Evolutionary conservation across 2,329 filamentous ascomycete species (phyloP), one percentile per base, ranked within the genome.

Genomic region (Lachnellula subtilissima): DNA sequence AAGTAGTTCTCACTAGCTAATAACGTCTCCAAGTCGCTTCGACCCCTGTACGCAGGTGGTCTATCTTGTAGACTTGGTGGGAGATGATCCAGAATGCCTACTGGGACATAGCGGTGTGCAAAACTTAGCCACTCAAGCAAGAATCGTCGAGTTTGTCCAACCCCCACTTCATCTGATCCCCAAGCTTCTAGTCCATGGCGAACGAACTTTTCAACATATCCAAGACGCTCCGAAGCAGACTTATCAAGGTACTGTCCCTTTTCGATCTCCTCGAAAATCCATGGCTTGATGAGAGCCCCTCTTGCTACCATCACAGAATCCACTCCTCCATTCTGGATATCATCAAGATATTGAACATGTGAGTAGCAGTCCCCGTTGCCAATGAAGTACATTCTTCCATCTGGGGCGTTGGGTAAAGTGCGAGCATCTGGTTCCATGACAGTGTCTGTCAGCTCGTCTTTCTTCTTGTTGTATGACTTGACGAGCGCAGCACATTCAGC

Each of bases 251-350:
- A 97, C 73, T 97, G 94, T 5, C 89, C 88, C 60, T 85, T 82
- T 64, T 89, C 84, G 54, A 99, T 97, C 74, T 99, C 94, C 73
- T 99, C 94, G 69, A 97, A 99, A 60, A 99, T 79, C 94, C 94
- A 99, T 0, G 94, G 94, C 75, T 99, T 99, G 75, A 97, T 90
- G 56, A 99, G 81, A 9, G 94, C 94, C 55, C 94, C 94, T 58
- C 94, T 89, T n/a, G 87, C 94, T 59, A 97, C 85, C 94, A 99
- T 97, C 69, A 96, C 89, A n/a, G 85, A 85, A 75, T 97, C 93
- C 47, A 97, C 91, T 48, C 84, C 83, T 37, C 89, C 82, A 57
- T 93, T 82, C 48, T 87, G 79, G 40, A 97, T 78, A 67, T 94
- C 86, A 55, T 85, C 76, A 61, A 85, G 85, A 75, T 97, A 97